Evolutionary conservation across 805 yeast genomes (phyloP), one percentile per base, ranked within the genome.

Genomic region (Kazachstania psychrophila): DNA sequence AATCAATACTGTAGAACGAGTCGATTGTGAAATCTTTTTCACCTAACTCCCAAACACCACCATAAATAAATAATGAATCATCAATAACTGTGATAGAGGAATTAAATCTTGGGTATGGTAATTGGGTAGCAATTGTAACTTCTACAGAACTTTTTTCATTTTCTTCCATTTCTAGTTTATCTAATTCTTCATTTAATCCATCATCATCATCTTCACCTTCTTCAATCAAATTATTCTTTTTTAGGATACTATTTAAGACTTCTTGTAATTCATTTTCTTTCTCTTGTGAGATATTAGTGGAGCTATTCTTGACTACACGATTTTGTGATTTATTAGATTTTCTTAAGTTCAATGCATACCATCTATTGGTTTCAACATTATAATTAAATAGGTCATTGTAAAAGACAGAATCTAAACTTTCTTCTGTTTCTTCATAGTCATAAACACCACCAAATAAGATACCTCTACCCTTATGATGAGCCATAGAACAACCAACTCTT

Each of bases 401-500:
- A 57, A 88, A 89, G 33, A 73, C 75, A 1, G 95, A 85, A 31
- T 82, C 89, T 42, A 89, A 63, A 37, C 82, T 74, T 60, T 92
- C 97, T 58, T 89, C 97, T 11, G 95, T 89, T 60, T 89, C 98
- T 48, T 88, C 95, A 43, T 73, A 83, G 59, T 89, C 97, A 51
- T 74, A 88, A 11, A 92, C 98, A 49, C 97, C 97, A 26, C 97
- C 97, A 64, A 89, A 92, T 53, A 88, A 51, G 8, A 89, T 71
- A 40, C 96, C 96, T 64, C 96, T 76, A 40, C 94, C 94, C 24
- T 47, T 46, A 60, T 89, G 97, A 46, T 70, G 70, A 8, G 78
- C 87, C 79, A 89, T 74, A 4, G 94, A 79, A 53, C 94, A 82
- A 0, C 98, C 97, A n/a, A 85, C 96, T 49, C 97, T 72, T 11